phyloP scores from a whole-genome alignment of 352 stramenopile genomes.

The Globisporangium radiosum region DNA sequence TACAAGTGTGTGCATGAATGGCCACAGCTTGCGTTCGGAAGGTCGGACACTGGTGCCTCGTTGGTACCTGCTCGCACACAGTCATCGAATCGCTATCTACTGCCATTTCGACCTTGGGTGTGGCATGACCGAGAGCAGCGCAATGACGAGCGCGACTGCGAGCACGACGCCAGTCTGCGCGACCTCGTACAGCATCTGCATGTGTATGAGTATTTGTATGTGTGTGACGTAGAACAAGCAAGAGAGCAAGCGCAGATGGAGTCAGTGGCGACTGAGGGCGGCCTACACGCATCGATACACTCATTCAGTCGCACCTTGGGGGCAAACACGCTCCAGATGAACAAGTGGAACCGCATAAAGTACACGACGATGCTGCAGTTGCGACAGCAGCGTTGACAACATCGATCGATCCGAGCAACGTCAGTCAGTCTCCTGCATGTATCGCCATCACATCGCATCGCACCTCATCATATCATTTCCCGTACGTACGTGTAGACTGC shows the following conservation, averaged over 20 bases:
- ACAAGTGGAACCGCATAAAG: constrained; percentile 87
- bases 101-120: no score
- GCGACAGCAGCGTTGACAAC: not conserved
- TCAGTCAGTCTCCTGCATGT: not conserved
- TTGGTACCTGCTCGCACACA: not conserved
- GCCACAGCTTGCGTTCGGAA: no score
- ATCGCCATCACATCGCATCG: no score
- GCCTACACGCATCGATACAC: not conserved
- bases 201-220: not conserved
- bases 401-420: constrained; percentile 1
- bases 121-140: not conserved
- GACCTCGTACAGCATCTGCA: constrained; percentile 76
- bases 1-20: no score
- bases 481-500: constrained; percentile 56
- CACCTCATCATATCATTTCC: no score
- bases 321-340: constrained; percentile 89
- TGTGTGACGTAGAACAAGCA: not conserved
- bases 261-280: not conserved
- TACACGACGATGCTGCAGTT: constrained; percentile 65
- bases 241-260: not conserved
- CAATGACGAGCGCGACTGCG: constrained; percentile 14
- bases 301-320: constrained; percentile 51
- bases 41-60: no score
- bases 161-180: constrained; percentile 38
- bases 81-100: no score